Evolutionary conservation across 2,329 filamentous ascomycete genomes (phyloP), one percentile per base, ranked within the genome.

Genomic region (Diaporthe capsici): DNA sequence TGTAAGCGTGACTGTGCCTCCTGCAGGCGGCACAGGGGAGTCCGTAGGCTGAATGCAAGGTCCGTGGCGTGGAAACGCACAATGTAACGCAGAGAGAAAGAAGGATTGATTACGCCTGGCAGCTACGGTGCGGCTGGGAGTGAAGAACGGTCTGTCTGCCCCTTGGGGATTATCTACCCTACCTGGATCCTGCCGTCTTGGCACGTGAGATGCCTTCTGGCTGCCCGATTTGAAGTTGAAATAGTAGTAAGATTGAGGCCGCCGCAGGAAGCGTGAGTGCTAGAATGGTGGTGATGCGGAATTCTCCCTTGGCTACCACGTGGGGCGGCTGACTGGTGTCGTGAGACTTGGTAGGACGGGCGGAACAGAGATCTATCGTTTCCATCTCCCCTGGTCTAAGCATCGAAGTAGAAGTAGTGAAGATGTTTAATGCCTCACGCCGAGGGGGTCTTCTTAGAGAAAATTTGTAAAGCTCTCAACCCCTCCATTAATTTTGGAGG

Each of bases 401-500:
- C 8, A 31, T 31, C 31, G 31, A 34, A 34, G 34, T 31, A 63
- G 25, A 67, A n/a, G 44, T 51, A 10, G 28, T 39, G 15, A 17
- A 1, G 6, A 51, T 15, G 9, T 51, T 53, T 5, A 17, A 20
- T 6, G 13, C 13, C 4, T 25, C 65, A 70, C 65, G 34, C 65
- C 65, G 7, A 31, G 34, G 65, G 60, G 65, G 61, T 67, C 25
- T 37, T 7, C 2, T 17, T 70, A 70, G 65, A 55, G 12, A 55
- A 39, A 42, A 70, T 20, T 28, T 55, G 65, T 55, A 55, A 55
- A 55, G 65, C 49, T 70, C 49, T 20, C 65, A 42, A 55, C 65
- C 65, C 65, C 65, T 70, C 65, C 49, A 70, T 55, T 42, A 53
- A 70, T 55, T 22, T 70, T 55, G 65, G 65, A 70, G 65, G 65